Conservation (phyloP, 139 green algal species). For the Chlorella sp. region DNA sequence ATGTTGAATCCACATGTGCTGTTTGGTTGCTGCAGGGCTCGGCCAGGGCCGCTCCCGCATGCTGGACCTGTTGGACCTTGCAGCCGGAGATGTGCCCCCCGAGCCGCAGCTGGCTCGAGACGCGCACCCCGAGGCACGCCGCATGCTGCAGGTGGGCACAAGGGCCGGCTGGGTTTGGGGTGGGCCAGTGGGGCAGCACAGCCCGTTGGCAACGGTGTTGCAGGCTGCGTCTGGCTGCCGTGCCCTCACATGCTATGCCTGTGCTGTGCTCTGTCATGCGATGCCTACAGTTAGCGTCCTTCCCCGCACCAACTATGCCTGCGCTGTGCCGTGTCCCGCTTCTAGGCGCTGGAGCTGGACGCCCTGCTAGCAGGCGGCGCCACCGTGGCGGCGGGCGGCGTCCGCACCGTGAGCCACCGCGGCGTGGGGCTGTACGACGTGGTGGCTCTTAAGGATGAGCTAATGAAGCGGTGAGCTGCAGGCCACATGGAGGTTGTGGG, state of each 20-base stretch:
- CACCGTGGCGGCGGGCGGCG: constrained; percentile 20
- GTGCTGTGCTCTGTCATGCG: background rate
- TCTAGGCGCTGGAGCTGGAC: constrained; percentile 21
- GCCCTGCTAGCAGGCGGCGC: background rate
- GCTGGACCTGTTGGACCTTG: constrained; percentile 28
- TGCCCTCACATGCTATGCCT: too few relatives aligned
- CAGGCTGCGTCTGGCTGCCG: too few relatives aligned
- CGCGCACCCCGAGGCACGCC: constrained; percentile 9
- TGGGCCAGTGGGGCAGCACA: too few relatives aligned
- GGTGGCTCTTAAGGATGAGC: constrained; percentile 40
- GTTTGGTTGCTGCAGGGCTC: background rate
- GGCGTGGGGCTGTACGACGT: constrained; percentile 50
- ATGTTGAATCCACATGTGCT: too few relatives aligned
- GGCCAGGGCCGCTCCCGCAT: constrained; percentile 24
- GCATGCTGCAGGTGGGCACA: constrained; percentile 39
- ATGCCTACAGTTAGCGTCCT: background rate
- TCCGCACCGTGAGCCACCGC: constrained; percentile 23
- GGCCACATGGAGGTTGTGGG: too few relatives aligned
- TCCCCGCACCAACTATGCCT: background rate
- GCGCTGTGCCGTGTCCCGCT: background rate
- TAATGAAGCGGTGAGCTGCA: constrained; percentile 33
- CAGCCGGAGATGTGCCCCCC: background rate
- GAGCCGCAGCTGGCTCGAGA: constrained; percentile 35
- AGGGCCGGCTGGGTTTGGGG: too few relatives aligned
- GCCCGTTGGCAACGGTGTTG: too few relatives aligned